phyloP scores from a whole-genome alignment of 495 filamentous ascomycete species.

The Penicillium arizonense region DNA sequence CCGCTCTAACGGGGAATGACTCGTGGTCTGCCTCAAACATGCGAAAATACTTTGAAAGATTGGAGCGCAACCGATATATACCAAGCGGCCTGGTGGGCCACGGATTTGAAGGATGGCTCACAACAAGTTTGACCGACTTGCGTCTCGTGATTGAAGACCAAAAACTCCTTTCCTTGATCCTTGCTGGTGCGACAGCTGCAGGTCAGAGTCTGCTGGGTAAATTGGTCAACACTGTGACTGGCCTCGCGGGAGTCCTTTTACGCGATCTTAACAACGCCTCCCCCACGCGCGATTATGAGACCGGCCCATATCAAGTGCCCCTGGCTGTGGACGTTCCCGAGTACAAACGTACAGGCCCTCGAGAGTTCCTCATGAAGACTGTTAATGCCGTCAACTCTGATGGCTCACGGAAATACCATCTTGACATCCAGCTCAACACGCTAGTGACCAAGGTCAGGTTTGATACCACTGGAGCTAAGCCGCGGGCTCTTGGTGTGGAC shows the following conservation, averaged over 20 bases:
- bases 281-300: constrained; percentile 31
- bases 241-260: constrained; percentile 42
- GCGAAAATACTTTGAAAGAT: constrained; percentile 35
- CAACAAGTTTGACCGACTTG: constrained; percentile 47
- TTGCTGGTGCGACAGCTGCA: constrained; percentile 48
- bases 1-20: constrained; percentile 35
- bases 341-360: constrained; percentile 47
- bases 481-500: constrained; percentile 62
- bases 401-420: constrained; percentile 53
- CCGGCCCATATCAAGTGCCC: constrained; percentile 51
- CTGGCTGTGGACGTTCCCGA: constrained; percentile 42
- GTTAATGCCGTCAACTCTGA: constrained; percentile 49
- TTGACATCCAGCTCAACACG: constrained; percentile 58
- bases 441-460: constrained; percentile 62
- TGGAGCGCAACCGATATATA: constrained; percentile 56
- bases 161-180: constrained; percentile 48
- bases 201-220: constrained; percentile 35
- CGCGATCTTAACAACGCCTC: constrained; percentile 51
- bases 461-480: constrained; percentile 38
- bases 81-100: constrained; percentile 45
- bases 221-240: constrained; percentile 35
- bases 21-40: constrained; percentile 39
- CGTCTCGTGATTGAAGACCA: constrained; percentile 48
- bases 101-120: constrained; percentile 57
- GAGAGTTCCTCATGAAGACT: constrained; percentile 52